phyloP scores from a whole-genome alignment of 768 basidiomycete species.

The Suillus hirtellus region DNA sequence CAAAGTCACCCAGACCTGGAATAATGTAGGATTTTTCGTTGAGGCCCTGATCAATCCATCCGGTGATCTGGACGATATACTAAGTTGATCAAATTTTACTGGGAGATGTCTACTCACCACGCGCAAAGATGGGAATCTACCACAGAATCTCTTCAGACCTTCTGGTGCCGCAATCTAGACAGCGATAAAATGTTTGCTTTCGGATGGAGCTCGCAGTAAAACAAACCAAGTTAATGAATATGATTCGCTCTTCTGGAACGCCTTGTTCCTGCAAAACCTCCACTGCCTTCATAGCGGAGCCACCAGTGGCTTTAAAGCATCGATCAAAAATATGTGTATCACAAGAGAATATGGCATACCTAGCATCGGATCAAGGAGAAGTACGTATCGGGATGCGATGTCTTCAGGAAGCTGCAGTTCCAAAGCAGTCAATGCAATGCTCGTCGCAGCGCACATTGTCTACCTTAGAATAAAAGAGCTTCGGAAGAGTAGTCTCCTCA shows the following conservation, averaged over 20 bases:
- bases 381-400: slow-evolving; percentile 86
- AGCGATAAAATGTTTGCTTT: slow-evolving; percentile 3
- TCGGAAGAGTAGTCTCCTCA: slow-evolving; percentile 90
- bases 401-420: slow-evolving; percentile 82
- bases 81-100: neutral
- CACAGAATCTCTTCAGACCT: slow-evolving; percentile 84
- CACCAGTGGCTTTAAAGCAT: slow-evolving; percentile 73
- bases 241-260: slow-evolving; percentile 92
- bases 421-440: neutral
- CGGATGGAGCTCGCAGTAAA: neutral
- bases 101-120: neutral
- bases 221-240: slow-evolving; percentile 88
- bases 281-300: slow-evolving; percentile 96
- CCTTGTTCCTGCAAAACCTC: slow-evolving; percentile 91
- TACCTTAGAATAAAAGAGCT: slow-evolving; percentile 90
- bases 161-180: slow-evolving; percentile 84
- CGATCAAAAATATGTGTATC: neutral
- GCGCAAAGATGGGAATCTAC: slow-evolving; percentile 43
- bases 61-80: slow-evolving; percentile 65
- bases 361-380: slow-evolving; percentile 97
- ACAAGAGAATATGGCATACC: slow-evolving; percentile 47
- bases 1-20: slow-evolving; percentile 97
- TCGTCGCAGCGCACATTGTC: neutral
- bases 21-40: slow-evolving; percentile 91
- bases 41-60: slow-evolving; percentile 92